Percentiles rank a stretch among this genome's conserved stretches.
Evolutionary conservation across 1,284 basidiomycete species (phyloP).

Genomic region (Exsudoporus floridanus): DNA sequence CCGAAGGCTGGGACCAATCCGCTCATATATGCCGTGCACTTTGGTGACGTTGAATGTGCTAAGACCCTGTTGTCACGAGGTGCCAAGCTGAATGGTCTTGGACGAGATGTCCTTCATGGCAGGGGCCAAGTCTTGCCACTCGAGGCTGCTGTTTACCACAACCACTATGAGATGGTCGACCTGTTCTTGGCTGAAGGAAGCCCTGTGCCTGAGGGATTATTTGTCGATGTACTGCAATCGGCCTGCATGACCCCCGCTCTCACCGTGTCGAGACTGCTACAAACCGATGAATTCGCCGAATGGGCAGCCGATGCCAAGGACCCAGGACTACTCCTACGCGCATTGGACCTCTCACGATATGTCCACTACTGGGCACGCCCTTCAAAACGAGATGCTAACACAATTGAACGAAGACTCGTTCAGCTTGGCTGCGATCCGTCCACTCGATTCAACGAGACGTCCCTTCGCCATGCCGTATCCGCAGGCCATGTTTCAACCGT

Average conservation of each 20-base stretch:
- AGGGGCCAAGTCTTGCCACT: neutral
- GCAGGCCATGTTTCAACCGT: neutral
- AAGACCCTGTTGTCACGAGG: slow-evolving; percentile 4
- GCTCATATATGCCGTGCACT: neutral
- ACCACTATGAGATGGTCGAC: neutral
- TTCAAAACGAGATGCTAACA: neutral
- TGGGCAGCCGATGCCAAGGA: neutral
- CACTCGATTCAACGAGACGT: neutral
- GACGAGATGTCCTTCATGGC: neutral
- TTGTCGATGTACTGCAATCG: neutral
- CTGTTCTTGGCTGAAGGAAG: neutral
- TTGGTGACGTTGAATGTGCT: neutral
- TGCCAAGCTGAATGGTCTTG: neutral
- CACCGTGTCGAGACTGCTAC: slow-evolving; percentile 4
- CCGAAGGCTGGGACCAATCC: slow-evolving; percentile 11
- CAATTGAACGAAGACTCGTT: neutral
- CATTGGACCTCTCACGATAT: neutral
- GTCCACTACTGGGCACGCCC: neutral
- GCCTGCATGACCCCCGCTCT: too few relatives aligned
- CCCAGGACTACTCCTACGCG: neutral
- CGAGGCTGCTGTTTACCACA: neutral
- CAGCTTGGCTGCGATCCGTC: neutral
- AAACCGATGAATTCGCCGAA: slow-evolving; percentile 16
- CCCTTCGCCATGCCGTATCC: neutral
- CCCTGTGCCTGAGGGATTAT: neutral